Evolutionary conservation across 148 eudicot genomes (phyloP).

Genomic region (Selenicereus undatus): DNA sequence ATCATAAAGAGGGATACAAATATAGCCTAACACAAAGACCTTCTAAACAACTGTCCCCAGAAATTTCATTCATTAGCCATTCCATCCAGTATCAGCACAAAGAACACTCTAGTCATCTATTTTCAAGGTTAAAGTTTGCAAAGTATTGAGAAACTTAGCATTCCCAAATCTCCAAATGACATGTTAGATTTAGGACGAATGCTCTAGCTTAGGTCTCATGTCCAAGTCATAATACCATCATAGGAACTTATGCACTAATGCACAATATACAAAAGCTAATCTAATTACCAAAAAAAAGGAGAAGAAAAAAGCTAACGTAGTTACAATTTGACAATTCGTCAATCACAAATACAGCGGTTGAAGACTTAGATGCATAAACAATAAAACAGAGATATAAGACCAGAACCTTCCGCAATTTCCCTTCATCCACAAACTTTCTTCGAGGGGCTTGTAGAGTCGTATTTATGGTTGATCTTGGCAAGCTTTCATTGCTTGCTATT

Average conservation of each 20-base stretch:
- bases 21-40: not conserved
- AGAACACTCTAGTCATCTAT: not conserved
- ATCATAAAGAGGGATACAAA: not conserved
- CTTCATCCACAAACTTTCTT: slow-evolving; percentile 94
- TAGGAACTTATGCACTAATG: not conserved
- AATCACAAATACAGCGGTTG: not conserved
- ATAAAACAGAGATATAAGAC: not conserved
- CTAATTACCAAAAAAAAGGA: no score
- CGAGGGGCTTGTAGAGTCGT: slow-evolving; percentile 81
- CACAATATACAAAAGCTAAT: no score
- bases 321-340: not conserved
- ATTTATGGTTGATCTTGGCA: slow-evolving; percentile 68
- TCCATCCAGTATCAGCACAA: not conserved
- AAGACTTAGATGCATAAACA: not conserved
- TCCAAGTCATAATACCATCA: not conserved
- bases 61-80: not conserved
- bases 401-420: slow-evolving; percentile 89
- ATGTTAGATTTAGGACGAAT: not conserved
- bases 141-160: not conserved
- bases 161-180: not conserved
- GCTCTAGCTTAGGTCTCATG: not conserved
- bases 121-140: not conserved
- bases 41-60: not conserved
- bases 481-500: slow-evolving; percentile 51
- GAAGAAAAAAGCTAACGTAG: no score